A percentile compares a stretch with the other conserved stretches of the same genome.
These are phyloP conservation scores for Cladosporium sp. DNA, from an alignment of 2,329 filamentous ascomycete genomes.

Conservation along the genomic window DNA sequence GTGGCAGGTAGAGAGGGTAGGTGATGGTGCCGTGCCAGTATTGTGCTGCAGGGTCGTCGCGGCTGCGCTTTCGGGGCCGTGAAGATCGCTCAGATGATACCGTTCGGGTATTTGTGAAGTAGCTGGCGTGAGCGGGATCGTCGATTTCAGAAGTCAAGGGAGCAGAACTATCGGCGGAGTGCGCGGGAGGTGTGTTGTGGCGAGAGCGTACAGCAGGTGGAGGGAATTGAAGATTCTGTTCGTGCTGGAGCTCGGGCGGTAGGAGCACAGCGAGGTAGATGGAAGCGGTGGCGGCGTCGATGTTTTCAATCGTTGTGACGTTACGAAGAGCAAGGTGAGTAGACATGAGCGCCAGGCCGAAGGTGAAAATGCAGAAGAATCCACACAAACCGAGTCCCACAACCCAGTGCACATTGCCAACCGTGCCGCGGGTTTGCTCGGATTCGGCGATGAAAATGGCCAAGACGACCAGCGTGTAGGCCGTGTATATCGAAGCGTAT, in stretches of 20 bases:
- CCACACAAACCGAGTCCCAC: conserved; percentile 61
- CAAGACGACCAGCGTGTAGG: conserved; percentile 58
- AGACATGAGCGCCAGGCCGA: conserved; percentile 70
- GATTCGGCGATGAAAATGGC: conserved; percentile 58
- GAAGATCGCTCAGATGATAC: conserved; percentile 35
- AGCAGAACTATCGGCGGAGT: conserved; percentile 21
- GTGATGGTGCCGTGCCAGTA: conserved; percentile 46
- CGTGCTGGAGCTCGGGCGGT: conserved; percentile 39
- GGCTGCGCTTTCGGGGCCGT: conserved; percentile 13
- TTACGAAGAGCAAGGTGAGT: conserved; percentile 67
- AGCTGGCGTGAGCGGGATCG: conserved; percentile 28
- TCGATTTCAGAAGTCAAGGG: conserved; percentile 32
- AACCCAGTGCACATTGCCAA: conserved; percentile 55
- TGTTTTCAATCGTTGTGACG: conserved; percentile 76
- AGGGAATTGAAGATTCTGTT: conserved; percentile 12
- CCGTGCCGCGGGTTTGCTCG: conserved; percentile 12
- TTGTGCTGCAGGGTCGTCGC: conserved; percentile 7
- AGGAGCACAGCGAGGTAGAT: conserved; percentile 73
- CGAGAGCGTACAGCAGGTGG: conserved; percentile 1
- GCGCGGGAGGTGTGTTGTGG: conserved; percentile 2
- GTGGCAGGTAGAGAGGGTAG: conserved; percentile 49
- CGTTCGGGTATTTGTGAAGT: conserved; percentile 26
- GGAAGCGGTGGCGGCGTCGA: conserved; percentile 56
- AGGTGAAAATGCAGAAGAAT: conserved; percentile 76
- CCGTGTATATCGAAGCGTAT: conserved; percentile 66